Conservation (phyloP, 768 basidiomycete species). For the Lentinula lateritia region DNA sequence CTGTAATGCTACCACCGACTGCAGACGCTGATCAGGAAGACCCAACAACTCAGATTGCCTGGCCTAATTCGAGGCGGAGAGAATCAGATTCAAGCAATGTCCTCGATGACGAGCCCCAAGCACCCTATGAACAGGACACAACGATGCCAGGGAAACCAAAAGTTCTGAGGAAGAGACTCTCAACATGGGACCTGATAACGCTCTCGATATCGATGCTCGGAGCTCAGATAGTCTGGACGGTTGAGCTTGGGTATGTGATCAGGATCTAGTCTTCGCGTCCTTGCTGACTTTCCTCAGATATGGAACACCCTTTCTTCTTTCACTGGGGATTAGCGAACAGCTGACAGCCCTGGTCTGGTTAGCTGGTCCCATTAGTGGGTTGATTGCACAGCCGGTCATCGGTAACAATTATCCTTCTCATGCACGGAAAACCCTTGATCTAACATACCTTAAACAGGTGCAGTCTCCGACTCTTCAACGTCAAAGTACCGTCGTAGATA, state of each 20-base stretch:
- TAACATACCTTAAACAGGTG: slow-evolving; percentile 47
- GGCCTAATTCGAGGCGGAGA: slow-evolving; percentile 49
- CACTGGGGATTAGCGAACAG: slow-evolving; percentile 77
- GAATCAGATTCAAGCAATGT: slow-evolving; percentile 10
- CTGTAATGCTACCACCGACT: slow-evolving; percentile 57
- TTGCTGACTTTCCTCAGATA: slow-evolving; percentile 49
- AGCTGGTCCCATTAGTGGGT: slow-evolving; percentile 90
- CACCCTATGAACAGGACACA: slow-evolving; percentile 14
- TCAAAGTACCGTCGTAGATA: slow-evolving; percentile 88
- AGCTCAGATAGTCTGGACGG: slow-evolving; percentile 93
- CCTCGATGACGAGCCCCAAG: not conserved
- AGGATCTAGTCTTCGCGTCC: not conserved
- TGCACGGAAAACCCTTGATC: not conserved
- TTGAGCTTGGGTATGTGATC: slow-evolving; percentile 78
- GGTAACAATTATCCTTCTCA: slow-evolving; percentile 41
- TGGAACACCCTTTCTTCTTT: slow-evolving; percentile 89
- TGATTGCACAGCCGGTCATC: slow-evolving; percentile 96
- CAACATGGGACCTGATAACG: slow-evolving; percentile 73
- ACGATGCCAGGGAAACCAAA: slow-evolving; percentile 8
- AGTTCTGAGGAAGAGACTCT: slow-evolving; percentile 27
- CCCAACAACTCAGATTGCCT: slow-evolving; percentile 74
- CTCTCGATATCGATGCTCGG: slow-evolving; percentile 92
- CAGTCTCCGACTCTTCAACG: slow-evolving; percentile 89
- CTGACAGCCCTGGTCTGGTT: slow-evolving; percentile 94
- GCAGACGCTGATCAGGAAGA: slow-evolving; percentile 56